Evolutionary conservation across 2,329 filamentous ascomycete genomes (phyloP).

Genomic region (Fusarium sp.): DNA sequence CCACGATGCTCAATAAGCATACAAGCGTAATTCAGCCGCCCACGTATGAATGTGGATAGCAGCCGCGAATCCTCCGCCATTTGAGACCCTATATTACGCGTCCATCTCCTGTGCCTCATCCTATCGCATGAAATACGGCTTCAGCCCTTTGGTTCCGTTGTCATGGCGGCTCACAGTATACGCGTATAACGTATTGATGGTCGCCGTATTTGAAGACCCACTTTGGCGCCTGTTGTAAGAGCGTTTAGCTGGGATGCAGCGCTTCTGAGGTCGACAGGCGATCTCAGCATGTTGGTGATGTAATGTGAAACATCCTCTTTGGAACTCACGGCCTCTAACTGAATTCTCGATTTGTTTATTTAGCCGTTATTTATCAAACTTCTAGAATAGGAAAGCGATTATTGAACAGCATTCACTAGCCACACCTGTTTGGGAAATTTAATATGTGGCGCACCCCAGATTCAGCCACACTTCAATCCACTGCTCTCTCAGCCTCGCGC

Average conservation of each 20-base stretch:
- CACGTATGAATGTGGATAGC: neutral
- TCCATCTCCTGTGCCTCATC: neutral
- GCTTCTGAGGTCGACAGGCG: neutral
- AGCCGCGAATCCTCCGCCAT: neutral
- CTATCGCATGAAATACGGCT: conserved; percentile 1
- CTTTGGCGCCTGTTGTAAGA: neutral
- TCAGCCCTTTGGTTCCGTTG: neutral
- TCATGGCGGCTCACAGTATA: neutral
- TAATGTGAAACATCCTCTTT: neutral
- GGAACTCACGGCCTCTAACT: neutral
- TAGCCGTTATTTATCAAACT: neutral
- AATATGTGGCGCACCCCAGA: neutral
- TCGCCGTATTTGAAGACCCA: neutral
- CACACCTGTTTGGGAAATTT: neutral
- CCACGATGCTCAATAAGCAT: neutral
- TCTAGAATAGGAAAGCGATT: neutral
- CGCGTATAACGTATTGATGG: conserved; percentile 6
- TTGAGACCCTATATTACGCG: neutral
- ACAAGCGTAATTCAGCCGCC: neutral
- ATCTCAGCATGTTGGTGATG: neutral
- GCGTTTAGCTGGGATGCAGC: neutral
- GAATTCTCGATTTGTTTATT: neutral
- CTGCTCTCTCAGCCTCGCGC: conserved; percentile 22
- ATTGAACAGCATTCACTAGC: neutral
- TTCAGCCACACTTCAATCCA: neutral